Conservation (phyloP, 2,329 filamentous ascomycete species). For the Cercospora sp. region DNA sequence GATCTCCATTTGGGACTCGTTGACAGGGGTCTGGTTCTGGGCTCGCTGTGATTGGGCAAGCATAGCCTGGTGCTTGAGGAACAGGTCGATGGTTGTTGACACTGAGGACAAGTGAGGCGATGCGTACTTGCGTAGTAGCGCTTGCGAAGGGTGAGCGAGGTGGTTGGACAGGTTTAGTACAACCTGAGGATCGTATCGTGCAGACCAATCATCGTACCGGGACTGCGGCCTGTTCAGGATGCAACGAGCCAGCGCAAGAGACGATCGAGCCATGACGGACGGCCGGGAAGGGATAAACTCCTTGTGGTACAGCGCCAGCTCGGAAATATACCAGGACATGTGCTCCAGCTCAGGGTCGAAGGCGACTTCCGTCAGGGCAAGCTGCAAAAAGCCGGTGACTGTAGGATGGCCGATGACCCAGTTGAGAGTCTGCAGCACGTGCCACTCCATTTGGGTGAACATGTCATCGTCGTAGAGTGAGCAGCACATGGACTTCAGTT, state of each 20-base stretch:
- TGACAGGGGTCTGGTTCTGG: conserved; percentile 32
- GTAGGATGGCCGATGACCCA: conserved; percentile 97
- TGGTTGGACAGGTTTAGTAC: conserved; percentile 65
- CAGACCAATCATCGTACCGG: conserved; percentile 70
- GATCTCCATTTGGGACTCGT: conserved; percentile 32
- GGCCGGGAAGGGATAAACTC: conserved; percentile 93
- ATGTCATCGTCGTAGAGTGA: conserved; percentile 97
- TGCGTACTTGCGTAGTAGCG: conserved; percentile 68
- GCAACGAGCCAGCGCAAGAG: conserved; percentile 80
- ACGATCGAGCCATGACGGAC: conserved; percentile 85
- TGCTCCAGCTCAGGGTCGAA: conserved; percentile 88
- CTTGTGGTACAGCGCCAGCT: conserved; percentile 93
- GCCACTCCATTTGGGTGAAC: conserved; percentile 99
- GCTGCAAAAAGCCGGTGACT: conserved; percentile 87
- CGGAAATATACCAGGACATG: conserved; percentile 90
- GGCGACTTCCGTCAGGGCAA: conserved; percentile 73
- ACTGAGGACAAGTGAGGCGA: conserved; percentile 66
- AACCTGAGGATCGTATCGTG: conserved; percentile 68
- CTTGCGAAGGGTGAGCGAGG: conserved; percentile 66
- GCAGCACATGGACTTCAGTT: conserved; percentile 99
- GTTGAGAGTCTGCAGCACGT: conserved; percentile 93
- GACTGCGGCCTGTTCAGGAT: conserved; percentile 80
- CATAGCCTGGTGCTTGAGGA: conserved; percentile 61
- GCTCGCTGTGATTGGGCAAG: conserved; percentile 31
- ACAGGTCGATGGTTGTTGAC: conserved; percentile 64